Percentiles rank a stretch among this genome's conserved stretches.
These are phyloP conservation scores for Crithidia brevicula DNA, from an alignment of 208 protist species.

Conservation along the genomic window DNA sequence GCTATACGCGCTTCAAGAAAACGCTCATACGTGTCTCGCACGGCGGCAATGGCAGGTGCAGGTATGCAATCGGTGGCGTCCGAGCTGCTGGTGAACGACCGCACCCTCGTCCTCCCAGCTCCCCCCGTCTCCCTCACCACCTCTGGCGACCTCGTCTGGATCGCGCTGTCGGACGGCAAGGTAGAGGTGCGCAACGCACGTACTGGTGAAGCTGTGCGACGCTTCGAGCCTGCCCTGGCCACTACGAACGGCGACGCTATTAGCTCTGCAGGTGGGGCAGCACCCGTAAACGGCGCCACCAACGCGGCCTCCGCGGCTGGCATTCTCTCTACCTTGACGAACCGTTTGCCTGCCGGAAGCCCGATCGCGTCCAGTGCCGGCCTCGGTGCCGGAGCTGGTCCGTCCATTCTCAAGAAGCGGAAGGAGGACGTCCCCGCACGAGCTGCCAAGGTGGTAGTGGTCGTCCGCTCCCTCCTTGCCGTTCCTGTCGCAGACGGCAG, in stretches of 20 bases:
- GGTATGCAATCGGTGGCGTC: conserved; percentile 31
- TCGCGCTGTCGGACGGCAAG: conserved; percentile 57
- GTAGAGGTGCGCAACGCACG: conserved; percentile 72
- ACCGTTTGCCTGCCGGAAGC: conserved; percentile 3
- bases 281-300: no score
- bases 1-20: no score
- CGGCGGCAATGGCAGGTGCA: neutral
- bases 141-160: conserved; percentile 71
- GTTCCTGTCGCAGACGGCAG: conserved; percentile 33
- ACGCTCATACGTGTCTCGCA: no score
- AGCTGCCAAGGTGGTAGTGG: neutral
- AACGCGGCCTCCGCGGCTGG: neutral
- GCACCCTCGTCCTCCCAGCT: conserved; percentile 46
- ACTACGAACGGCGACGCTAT: no score
- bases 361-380: neutral
- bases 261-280: no score
- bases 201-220: conserved; percentile 60
- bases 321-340: conserved; percentile 20
- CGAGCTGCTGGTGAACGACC: conserved; percentile 66
- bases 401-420: conserved; percentile 1
- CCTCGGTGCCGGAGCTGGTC: neutral
- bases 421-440: neutral
- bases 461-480: conserved; percentile 38
- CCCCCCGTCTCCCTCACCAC: conserved; percentile 56
- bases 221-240: conserved; percentile 33